Percentiles rank a stretch among this genome's conserved stretches.
phyloP scores from a whole-genome alignment of 805 yeast species.

The Wickerhamomyces silvicola region DNA sequence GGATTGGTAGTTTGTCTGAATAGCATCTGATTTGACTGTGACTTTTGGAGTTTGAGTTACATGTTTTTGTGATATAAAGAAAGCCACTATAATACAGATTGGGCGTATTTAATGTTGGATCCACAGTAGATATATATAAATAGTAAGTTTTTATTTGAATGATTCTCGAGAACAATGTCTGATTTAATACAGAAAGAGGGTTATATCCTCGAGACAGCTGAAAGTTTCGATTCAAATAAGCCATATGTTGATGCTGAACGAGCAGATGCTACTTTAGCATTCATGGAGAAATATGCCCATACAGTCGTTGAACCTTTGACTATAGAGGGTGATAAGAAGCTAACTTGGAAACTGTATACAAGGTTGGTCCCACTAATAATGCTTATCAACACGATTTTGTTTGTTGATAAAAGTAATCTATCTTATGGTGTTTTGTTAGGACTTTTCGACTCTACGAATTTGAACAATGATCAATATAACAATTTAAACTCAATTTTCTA shows the following conservation, averaged over 20 bases:
- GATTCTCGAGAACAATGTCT: too few relatives aligned
- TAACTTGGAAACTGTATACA: neutral
- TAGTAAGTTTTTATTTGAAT: too few relatives aligned
- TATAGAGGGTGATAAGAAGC: neutral
- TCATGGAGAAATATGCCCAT: neutral
- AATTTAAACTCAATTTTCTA: constrained; percentile 6
- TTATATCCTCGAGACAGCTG: neutral
- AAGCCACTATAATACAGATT: too few relatives aligned
- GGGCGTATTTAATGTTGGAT: too few relatives aligned
- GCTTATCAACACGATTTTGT: neutral
- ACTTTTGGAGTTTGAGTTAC: too few relatives aligned
- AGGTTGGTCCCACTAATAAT: neutral
- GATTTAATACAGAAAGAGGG: neutral
- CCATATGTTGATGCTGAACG: neutral
- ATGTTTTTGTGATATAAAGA: too few relatives aligned
- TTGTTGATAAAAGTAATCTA: neutral
- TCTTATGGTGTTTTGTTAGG: neutral
- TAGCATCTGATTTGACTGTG: too few relatives aligned
- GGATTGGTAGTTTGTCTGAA: too few relatives aligned
- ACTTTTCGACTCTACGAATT: neutral
- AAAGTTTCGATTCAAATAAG: neutral
- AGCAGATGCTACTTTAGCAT: neutral
- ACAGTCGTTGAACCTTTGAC: neutral
- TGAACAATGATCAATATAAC: constrained; percentile 1
- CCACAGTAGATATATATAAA: too few relatives aligned